These are phyloP conservation scores for Colletotrichum graminicola DNA, from an alignment of 2,329 filamentous ascomycete species.

Conservation along the genomic window DNA sequence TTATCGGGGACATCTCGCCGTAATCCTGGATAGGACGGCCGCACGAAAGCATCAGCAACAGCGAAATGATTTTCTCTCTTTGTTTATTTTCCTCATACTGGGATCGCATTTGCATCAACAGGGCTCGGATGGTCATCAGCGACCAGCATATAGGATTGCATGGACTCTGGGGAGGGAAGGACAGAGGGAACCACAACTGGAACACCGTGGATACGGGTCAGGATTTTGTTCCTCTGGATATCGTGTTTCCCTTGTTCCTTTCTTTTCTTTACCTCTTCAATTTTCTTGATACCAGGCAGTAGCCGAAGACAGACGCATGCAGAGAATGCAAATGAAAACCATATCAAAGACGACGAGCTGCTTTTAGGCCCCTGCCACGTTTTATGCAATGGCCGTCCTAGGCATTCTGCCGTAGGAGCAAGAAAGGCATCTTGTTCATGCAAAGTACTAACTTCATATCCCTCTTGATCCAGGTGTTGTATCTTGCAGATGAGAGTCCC, in stretches of 20 bases:
- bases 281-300: constrained; percentile 32
- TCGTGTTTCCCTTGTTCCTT: not conserved
- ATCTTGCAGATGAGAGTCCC: not conserved
- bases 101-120: constrained; percentile 36
- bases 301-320: constrained; percentile 17
- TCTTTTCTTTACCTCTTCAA: constrained; percentile 8
- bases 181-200: constrained; percentile 15
- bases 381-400: not conserved
- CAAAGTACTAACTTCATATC: not conserved
- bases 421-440: not conserved
- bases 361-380: not conserved
- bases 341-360: not conserved
- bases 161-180: constrained; percentile 22
- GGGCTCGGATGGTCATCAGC: constrained; percentile 23
- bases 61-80: constrained; percentile 33
- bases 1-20: constrained; percentile 31
- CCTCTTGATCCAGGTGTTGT: not conserved
- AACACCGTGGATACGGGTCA: constrained; percentile 29
- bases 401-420: not conserved
- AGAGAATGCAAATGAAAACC: constrained; percentile 10
- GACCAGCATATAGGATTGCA: constrained; percentile 40
- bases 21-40: constrained; percentile 38
- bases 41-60: constrained; percentile 40
- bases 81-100: constrained; percentile 9
- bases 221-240: constrained; percentile 13